Percentiles rank a stretch among this genome's conserved stretches.
Evolutionary conservation across 73 alveolate genomes (phyloP).

Genomic region (Urostyla sp.): DNA sequence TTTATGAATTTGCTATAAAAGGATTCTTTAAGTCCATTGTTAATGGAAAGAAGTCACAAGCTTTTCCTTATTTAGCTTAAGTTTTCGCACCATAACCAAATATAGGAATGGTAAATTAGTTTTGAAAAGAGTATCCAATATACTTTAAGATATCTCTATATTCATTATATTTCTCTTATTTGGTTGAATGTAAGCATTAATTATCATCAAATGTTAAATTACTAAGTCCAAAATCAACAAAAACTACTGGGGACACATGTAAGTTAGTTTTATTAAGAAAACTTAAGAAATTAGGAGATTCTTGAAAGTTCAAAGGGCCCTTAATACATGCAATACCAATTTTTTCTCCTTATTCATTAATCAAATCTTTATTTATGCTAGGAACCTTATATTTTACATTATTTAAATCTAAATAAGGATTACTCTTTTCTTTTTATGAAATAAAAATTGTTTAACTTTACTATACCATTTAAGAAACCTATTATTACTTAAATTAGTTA

Average conservation of each 20-base stretch:
- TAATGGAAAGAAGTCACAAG: constrained; percentile 28
- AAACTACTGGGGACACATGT: constrained; percentile 40
- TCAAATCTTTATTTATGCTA: too few relatives aligned
- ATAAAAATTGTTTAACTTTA: too few relatives aligned
- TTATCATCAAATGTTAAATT: constrained; percentile 49
- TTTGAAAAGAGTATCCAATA: constrained; percentile 29
- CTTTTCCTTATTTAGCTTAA: background rate
- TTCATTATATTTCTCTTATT: constrained; percentile 34
- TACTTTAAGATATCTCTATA: constrained; percentile 38
- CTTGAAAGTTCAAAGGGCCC: too few relatives aligned
- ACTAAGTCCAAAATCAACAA: constrained; percentile 49
- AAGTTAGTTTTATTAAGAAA: background rate
- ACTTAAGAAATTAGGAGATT: background rate
- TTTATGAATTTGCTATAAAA: constrained; percentile 36
- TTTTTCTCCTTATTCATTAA: too few relatives aligned
- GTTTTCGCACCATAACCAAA: constrained; percentile 55
- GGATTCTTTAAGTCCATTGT: constrained; percentile 42
- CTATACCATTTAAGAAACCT: too few relatives aligned
- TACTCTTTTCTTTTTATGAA: too few relatives aligned
- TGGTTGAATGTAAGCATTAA: constrained; percentile 39
- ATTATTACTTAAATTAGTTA: too few relatives aligned
- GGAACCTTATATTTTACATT: too few relatives aligned
- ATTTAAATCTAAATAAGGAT: too few relatives aligned
- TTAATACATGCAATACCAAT: too few relatives aligned
- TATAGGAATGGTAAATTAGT: constrained; percentile 27